Base-by-base conservation (phyloP, 257 asterid genomes). In the Gentiana straminea region DNA sequence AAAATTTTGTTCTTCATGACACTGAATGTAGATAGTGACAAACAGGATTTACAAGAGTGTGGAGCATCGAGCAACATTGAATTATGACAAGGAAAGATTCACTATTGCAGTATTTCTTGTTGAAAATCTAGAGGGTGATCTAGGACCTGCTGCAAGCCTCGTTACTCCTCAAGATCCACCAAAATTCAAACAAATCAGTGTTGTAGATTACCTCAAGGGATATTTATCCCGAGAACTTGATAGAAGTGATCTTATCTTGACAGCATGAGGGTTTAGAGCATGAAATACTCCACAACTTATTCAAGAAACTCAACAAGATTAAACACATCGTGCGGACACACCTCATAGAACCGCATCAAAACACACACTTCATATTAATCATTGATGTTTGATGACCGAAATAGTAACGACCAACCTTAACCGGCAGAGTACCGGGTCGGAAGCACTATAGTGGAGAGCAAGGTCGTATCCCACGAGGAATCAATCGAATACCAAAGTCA, bases 161-260 rank as follows among this genome's bases (percentile, higher is more conserved):
- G 49, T 75, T 4, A 53, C 59, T 49, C 53, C 68, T 3, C 47
- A 67, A 63, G 65, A 24, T 61, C 83, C 83, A 12, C 65, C 87
- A 4, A 77, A 69, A 37, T 83, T 75, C 68, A 75, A 39, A 73
- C 71, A 35, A 33, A 71, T 69, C 11, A 13, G 61, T 6, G 50
- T 66, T 37, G 50, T 52, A 48, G 83, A 80, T 33, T 80, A 65
- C 51, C 5, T 69, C 15, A 75, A 43, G 68, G 75, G 70, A 15
- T 33, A 46, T 0, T 61, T 64, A 15, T 13, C 81, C 0, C 68
- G 73, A 61, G 65, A 80, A 53, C 81, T 83, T 47, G 65, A 39
- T 2, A 80, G 84, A 0, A 80, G 59, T 75, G n/a, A n/a, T n/a
- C 92, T 0, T 69, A 71, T 58, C 15, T 80, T 3, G 81, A 79